Base-by-base conservation (phyloP, 345 rosid genomes). In the Triadica sebifera region DNA sequence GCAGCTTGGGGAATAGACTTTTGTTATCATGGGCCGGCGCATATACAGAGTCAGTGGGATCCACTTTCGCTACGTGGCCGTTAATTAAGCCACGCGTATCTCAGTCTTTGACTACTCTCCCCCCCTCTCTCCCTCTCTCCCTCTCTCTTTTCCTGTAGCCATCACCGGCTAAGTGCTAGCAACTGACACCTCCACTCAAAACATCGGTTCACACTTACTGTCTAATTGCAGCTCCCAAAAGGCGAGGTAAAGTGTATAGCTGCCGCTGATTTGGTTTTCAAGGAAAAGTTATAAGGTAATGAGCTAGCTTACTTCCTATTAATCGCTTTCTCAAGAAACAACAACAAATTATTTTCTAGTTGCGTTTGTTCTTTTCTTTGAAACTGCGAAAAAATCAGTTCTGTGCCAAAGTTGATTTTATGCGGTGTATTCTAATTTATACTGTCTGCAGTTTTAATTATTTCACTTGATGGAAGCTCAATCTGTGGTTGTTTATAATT, bases 31-130 rank as follows among this genome's bases (percentile, higher is more conserved):
- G n/a, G n/a, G n/a, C n/a, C n/a, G n/a, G n/a, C n/a, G 12, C 37
- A n/a, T 5, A 0, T 0, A 43, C 37, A 12, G 55, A 15, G 66
- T 11, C 1, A 12, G 41, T 22, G 38, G 77, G 77, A 4, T 56
- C 77, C 70, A 52, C 61, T 38, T 38, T 38, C 6, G 50, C 60
- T 57, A 75, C 78, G 78, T 67, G 78, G 66, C 73, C 10, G 22
- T 12, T 59, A 20, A 12, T 17, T 37, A 72, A n/a, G 50, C 77
- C 77, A 57, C 77, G 67, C 52, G 67, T 58, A 67, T 46, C 41
- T n/a, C 24, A 57, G 67, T 49, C 71, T 67, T 67, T 67, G 73
- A 67, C 78, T 59, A 19, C 58, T 38, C 66, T n/a, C 64, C 8
- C 15, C 46, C 37, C 19, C 15, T 24, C 49, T 49, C 53, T 24